A percentile compares a stretch with the other conserved stretches of the same genome.
Evolutionary conservation across 73 alveolate genomes (phyloP).

Genomic region (Tetrahymena elliotti): DNA sequence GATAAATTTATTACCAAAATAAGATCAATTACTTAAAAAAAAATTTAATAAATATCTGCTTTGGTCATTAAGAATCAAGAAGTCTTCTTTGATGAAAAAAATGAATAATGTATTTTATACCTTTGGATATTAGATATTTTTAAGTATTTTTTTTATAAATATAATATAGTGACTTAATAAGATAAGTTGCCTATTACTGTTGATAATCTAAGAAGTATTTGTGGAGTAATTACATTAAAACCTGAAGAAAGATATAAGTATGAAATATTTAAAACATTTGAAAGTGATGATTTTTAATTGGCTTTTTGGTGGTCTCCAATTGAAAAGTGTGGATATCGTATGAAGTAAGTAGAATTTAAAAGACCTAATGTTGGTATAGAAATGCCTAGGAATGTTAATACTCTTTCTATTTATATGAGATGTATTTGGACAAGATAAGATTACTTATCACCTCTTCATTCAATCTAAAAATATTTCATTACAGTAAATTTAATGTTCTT

Average conservation of each 20-base stretch:
- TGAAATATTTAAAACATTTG: not conserved
- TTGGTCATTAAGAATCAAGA: not conserved
- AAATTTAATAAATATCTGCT: not conserved
- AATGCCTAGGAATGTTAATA: not conserved
- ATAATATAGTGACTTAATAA: not conserved
- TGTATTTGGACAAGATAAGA: not conserved
- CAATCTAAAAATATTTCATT: not conserved
- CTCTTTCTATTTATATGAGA: not conserved
- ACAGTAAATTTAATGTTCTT: not conserved
- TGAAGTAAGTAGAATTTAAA: not conserved
- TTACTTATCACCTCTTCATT: not conserved
- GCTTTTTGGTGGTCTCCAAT: not conserved
- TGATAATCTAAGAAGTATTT: not conserved
- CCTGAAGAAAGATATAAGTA: not conserved
- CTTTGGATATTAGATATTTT: not conserved
- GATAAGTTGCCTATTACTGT: not conserved
- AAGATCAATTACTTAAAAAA: not conserved
- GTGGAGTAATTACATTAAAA: not conserved
- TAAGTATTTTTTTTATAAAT: not conserved
- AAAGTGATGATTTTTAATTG: not conserved
- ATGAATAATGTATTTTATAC: not conserved
- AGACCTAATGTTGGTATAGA: not conserved
- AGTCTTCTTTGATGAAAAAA: not conserved
- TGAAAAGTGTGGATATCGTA: not conserved
- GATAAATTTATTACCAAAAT: not conserved